A percentile compares a stretch with the other conserved stretches of the same genome.
These are phyloP conservation scores for Haemoproteus tartakovskyi DNA, from an alignment of 169 alveolate genomes.

Conservation along the genomic window DNA sequence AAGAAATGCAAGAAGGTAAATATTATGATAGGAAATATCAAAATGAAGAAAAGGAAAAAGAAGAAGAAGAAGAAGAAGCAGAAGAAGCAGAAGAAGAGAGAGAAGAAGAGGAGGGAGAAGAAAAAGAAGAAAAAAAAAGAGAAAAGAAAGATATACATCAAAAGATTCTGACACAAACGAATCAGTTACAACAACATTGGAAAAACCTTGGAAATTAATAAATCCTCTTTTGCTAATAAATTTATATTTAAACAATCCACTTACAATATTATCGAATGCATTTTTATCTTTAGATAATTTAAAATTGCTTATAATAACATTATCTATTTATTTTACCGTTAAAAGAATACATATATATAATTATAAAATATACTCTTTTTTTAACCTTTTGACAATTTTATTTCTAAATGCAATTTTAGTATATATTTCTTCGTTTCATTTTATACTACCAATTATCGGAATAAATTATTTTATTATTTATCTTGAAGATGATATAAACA, in stretches of 20 bases:
- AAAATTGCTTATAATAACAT: conserved; percentile 17
- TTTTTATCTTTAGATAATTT: conserved; percentile 40
- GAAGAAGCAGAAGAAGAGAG: too few relatives aligned
- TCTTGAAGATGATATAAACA: not conserved
- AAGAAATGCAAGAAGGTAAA: too few relatives aligned
- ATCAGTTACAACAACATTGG: too few relatives aligned
- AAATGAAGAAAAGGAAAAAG: too few relatives aligned
- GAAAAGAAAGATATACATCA: too few relatives aligned
- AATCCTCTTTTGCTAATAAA: conserved; percentile 18
- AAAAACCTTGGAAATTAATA: conserved; percentile 32
- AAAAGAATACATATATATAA: not conserved
- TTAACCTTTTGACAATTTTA: conserved; percentile 1
- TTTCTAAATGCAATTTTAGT: conserved; percentile 10
- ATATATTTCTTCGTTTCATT: conserved; percentile 47
- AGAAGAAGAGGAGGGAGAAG: too few relatives aligned
- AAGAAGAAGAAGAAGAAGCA: too few relatives aligned
- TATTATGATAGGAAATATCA: too few relatives aligned
- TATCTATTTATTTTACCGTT: conserved; percentile 20
- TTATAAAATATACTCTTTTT: not conserved
- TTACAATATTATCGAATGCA: conserved; percentile 11
- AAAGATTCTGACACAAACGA: too few relatives aligned
- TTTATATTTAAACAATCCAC: conserved; percentile 34
- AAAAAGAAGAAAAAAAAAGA: too few relatives aligned
- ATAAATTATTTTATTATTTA: conserved; percentile 18
- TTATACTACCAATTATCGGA: conserved; percentile 22